Percentiles rank a stretch among this genome's conserved stretches.
Conservation (phyloP, 768 basidiomycete species). For the Mycena sanguinolenta region DNA sequence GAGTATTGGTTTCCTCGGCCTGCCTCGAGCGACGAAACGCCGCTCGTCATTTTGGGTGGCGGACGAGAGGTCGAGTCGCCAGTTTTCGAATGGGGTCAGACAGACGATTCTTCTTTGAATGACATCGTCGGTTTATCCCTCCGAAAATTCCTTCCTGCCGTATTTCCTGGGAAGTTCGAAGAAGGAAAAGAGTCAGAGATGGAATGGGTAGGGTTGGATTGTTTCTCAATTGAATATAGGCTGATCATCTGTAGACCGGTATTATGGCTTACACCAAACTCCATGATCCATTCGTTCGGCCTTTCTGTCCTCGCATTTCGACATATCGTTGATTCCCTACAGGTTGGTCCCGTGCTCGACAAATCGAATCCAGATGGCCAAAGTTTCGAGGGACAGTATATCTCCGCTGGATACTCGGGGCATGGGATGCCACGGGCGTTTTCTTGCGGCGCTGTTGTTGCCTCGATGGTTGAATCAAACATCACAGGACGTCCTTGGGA, state of each 20-base stretch:
- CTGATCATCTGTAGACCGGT: constrained; percentile 70
- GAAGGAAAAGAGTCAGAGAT: constrained; percentile 68
- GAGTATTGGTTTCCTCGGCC: constrained; percentile 92
- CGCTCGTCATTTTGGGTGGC: constrained; percentile 82
- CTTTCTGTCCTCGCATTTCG: not conserved
- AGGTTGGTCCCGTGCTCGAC: constrained; percentile 75
- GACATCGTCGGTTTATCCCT: constrained; percentile 61
- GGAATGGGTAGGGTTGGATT: constrained; percentile 77
- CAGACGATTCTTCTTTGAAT: constrained; percentile 72
- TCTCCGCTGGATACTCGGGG: constrained; percentile 80
- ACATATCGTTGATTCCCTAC: not conserved
- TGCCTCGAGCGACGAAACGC: constrained; percentile 46
- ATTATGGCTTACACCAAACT: constrained; percentile 82
- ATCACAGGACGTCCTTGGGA: constrained; percentile 14
- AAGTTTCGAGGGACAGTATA: constrained; percentile 70
- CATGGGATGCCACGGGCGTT: constrained; percentile 87
- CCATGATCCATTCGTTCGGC: constrained; percentile 76
- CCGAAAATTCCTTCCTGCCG: constrained; percentile 68
- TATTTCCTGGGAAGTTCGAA: constrained; percentile 70
- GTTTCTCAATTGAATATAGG: not conserved
- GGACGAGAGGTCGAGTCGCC: constrained; percentile 62
- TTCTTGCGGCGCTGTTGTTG: constrained; percentile 56
- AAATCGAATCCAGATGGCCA: constrained; percentile 38
- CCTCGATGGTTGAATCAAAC: constrained; percentile 23
- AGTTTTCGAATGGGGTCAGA: constrained; percentile 61